Evolutionary conservation across 805 yeast species (phyloP).

Genomic region (Starmerella bombicola): DNA sequence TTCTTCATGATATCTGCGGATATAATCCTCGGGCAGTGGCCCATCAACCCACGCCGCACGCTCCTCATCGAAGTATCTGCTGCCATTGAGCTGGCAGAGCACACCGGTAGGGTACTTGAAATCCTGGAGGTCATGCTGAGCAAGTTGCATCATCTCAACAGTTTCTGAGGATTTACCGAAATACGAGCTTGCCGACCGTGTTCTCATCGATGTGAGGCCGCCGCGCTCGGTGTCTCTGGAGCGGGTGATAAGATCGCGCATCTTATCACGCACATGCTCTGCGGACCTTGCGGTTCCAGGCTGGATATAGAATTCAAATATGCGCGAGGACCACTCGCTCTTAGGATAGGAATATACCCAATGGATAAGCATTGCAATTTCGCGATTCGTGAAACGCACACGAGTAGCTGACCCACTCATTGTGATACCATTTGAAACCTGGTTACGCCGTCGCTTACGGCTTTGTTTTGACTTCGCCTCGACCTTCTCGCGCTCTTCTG

Average conservation of each 20-base stretch:
- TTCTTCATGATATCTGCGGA: conserved; percentile 15
- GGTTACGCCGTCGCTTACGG: conserved; percentile 17
- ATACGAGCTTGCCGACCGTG: conserved; percentile 6
- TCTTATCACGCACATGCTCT: conserved; percentile 20
- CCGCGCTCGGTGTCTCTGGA: conserved; percentile 11
- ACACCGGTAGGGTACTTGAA: conserved; percentile 16
- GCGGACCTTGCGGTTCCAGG: conserved; percentile 13
- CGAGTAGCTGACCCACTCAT: conserved; percentile 21
- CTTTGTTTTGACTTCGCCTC: conserved; percentile 17
- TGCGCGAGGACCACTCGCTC: conserved; percentile 13
- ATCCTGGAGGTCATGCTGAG: conserved; percentile 13
- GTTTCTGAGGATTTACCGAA: conserved; percentile 8
- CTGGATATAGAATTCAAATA: conserved; percentile 13
- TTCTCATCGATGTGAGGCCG: conserved; percentile 13
- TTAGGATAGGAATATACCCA: conserved; percentile 18
- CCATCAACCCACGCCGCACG: conserved; percentile 17
- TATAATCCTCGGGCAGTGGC: conserved; percentile 10
- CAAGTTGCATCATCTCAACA: conserved; percentile 8
- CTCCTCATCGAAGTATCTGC: conserved; percentile 19
- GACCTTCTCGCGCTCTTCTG: conserved; percentile 16
- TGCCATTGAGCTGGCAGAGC: conserved; percentile 12
- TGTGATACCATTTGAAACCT: conserved; percentile 17
- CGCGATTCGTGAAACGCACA: conserved; percentile 20
- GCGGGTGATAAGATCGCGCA: conserved; percentile 16
- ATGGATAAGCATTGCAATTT: conserved; percentile 19